phyloP scores from a whole-genome alignment of 257 asterid genomes.

The Gynochthodes officinalis region DNA sequence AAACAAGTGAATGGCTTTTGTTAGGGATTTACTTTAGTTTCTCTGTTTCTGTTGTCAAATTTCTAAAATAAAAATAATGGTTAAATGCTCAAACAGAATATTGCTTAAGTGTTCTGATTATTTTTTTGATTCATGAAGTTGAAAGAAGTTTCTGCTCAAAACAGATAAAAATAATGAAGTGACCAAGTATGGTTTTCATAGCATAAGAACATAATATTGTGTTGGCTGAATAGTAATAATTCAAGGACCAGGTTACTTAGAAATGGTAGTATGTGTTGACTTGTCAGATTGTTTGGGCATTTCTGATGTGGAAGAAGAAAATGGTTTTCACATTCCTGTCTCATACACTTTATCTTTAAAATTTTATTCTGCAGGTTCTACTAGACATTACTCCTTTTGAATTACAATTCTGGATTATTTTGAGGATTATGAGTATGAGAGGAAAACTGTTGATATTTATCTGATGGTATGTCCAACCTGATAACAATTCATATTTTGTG shows the following conservation, averaged over 20 bases:
- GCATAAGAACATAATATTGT: not conserved
- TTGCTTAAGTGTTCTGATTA: not conserved
- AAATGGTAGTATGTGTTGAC: not conserved
- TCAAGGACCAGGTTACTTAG: not conserved
- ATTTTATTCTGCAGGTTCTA: conserved; percentile 54
- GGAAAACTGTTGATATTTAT: conserved; percentile 51
- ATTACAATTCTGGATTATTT: conserved; percentile 69
- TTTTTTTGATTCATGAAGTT: not conserved
- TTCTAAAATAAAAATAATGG: not conserved
- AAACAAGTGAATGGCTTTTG: no score
- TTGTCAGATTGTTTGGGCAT: not conserved
- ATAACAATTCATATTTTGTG: not conserved
- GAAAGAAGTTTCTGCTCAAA: not conserved
- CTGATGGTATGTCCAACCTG: conserved; percentile 40
- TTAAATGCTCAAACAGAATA: not conserved
- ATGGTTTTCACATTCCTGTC: not conserved
- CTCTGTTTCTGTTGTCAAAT: not conserved
- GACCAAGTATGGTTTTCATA: not conserved
- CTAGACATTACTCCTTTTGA: conserved; percentile 64
- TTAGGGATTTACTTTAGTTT: not conserved
- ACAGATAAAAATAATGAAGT: not conserved
- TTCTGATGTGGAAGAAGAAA: not conserved
- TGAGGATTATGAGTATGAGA: conserved; percentile 82
- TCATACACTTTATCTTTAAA: not conserved
- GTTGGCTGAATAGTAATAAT: not conserved